Base-by-base conservation (phyloP, 2,329 filamentous ascomycete genomes). In the Cladophialophora psammophila region DNA sequence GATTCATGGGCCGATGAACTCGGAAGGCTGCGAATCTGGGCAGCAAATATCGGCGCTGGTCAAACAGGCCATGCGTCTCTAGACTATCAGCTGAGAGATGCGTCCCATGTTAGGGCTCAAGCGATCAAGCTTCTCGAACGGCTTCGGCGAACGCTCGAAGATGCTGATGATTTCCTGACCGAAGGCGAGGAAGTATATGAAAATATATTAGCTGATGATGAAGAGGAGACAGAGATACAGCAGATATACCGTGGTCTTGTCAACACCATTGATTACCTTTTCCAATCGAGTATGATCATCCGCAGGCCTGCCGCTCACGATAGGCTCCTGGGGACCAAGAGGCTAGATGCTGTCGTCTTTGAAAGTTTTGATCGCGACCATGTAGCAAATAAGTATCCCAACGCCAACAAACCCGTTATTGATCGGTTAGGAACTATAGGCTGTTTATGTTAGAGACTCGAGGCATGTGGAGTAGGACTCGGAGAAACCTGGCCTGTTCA, bases 231-330 rank as follows among this genome's bases (percentile, higher is more conserved):
- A 26, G 72, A 72, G 31, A 35, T 71, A 5, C 68, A 74, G 55
- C 26, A 69, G 32, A 69, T 75, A n/a, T 61, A 71, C 38, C 31
- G 66, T 26, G 40, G 52, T 34, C 15, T 74, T 1, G 53, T 54
- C 12, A 75, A 78, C 1, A 69, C 73, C 0, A 72, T 79, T 2
- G 73, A 74, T 20, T 75, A 75, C 31, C 73, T 82, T 1, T 72
- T 78, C 5, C 71, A 79, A 1, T 72, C 81, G 0, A 78, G 78
- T 2, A 74, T 79, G n/a, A 68, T 78, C 0, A 80, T 81, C 4
- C 75, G 75, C 0, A 76, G 77, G 5, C 79, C 79, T 15, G 74
- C 78, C 1, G 74, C 75, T 0, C 76, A 80, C 31, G 79, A 81
- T 48, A 73, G 73, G 1, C 73, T 78, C 20, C 67, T 72, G 0